Base-by-base conservation (phyloP, 257 asterid genomes). In the Solanum arcanum region DNA sequence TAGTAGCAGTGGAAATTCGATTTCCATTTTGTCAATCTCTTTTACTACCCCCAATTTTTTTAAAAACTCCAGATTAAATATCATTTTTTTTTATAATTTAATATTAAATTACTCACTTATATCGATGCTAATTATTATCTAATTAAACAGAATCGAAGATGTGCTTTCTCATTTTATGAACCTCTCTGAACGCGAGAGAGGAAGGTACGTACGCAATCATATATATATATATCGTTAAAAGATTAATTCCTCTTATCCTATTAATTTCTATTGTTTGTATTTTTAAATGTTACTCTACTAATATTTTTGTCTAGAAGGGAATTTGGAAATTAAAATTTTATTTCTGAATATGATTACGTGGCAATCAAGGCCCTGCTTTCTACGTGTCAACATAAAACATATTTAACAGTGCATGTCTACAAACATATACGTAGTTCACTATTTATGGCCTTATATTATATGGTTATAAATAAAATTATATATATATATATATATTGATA, bases 101-200 rank as follows among this genome's bases (percentile, higher is more conserved):
- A 27, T 76, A 1, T 1, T 46, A 25, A 25, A 9, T 2, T 10
- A 47, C 59, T 46, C 41, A 46, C 84, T 78, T 25, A 78, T 46
- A 15, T 11, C 15, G 0, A 37, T 78, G 42, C 29, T 46, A 37
- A 37, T 52, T 52, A 27, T 5, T 29, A 66, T 14, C 3, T 16
- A 46, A 46, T 78, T 47, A 78, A 27, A 78, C 78, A 87, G 84
- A 83, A 72, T 83, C 3, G 87, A 87, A 83, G 87, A 87, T 35
- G 89, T 87, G 69, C 29, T 87, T 52, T 31, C 39, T 83, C 89
- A 68, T 49, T 87, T 87, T 37, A 8, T 83, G n/a, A 47, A 25
- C 83, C 87, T 87, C 37, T 60, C 89, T 25, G 76, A 70, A 69
- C 49, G 44, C 3, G 84, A 87, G 7, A 87, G 29, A 70, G 87